A percentile compares a stretch with the other conserved stretches of the same genome.
Evolutionary conservation across 257 asterid genomes (phyloP).

Genomic region (Euphrasia confusa): DNA sequence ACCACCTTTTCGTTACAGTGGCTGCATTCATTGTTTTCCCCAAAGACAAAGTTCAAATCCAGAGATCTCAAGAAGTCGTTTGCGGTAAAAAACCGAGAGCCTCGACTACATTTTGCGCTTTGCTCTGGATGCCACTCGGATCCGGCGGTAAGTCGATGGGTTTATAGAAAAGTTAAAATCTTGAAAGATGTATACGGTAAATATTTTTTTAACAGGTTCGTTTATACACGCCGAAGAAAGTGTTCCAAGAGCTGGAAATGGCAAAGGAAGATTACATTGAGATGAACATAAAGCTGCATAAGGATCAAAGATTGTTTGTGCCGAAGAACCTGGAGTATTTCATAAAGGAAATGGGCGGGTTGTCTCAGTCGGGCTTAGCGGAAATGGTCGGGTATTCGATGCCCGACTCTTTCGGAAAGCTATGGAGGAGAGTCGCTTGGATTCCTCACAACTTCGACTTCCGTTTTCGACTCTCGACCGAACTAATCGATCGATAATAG

Average conservation of each 20-base stretch:
- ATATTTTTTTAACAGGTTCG: conserved; percentile 51
- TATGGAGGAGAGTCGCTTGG: conserved; percentile 62
- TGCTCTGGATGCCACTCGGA: conserved; percentile 81
- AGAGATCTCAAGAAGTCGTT: conserved; percentile 44
- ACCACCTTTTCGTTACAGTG: conserved; percentile 40
- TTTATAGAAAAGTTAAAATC: background rate
- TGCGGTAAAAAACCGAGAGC: conserved; percentile 53
- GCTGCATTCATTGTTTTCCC: conserved; percentile 67
- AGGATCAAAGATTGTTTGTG: conserved; percentile 54
- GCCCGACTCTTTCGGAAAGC: conserved; percentile 38
- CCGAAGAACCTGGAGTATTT: conserved; percentile 71
- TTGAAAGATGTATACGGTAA: too few relatives aligned
- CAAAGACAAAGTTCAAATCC: conserved; percentile 55
- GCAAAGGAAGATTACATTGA: conserved; percentile 91
- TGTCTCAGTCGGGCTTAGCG: conserved; percentile 41
- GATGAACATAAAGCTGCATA: conserved; percentile 46
- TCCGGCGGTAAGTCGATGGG: conserved; percentile 49
- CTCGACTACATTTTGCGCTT: conserved; percentile 78
- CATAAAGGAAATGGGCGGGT: conserved; percentile 51
- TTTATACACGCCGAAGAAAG: conserved; percentile 54
- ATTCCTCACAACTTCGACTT: conserved; percentile 67
- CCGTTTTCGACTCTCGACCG: conserved; percentile 42
- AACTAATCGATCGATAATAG: background rate
- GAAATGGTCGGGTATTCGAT: conserved; percentile 53
- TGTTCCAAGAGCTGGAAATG: conserved; percentile 75